Evolutionary conservation across 2,329 filamentous ascomycete genomes (phyloP), one percentile per base, ranked within the genome.

Genomic region (Alternaria sp.): DNA sequence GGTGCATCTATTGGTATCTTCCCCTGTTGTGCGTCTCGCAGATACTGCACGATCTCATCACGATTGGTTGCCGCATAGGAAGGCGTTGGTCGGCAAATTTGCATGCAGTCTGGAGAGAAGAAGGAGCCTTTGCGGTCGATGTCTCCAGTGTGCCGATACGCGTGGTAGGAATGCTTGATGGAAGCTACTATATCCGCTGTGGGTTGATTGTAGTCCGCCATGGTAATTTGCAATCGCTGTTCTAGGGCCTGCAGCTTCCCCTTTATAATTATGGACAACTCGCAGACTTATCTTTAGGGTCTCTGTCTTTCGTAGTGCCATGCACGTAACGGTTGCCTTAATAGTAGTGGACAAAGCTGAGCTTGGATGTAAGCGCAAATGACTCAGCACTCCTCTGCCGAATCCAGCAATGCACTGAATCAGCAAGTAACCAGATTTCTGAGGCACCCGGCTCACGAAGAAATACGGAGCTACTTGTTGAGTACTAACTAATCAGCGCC

Each of bases 401-500:
- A 2, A 20, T 39, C 38, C 11, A 39, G n/a, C 38, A 39, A 3
- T 4, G 6, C 6, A 14, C 9, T 22, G 18, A 20, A 39, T 20
- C n/a, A 2, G 38, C 38, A 22, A 41, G 18, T 14, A 18, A 41
- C 18, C 38, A 22, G 18, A 41, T 8, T 41, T 12, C 20, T 7
- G 9, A 6, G 38, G 12, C 12, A 22, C 18, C 9, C 18, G 12
- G 38, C 38, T 14, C 38, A 22, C 20, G 38, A 4, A 22, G 9
- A 4, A 41, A 7, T 7, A 3, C 8, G 5, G 18, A 9, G 20
- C 20, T 6, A 41, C 8, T 22, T 11, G 18, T 41, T 22, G 18
- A 22, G 7, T 22, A 38, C 22, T 18, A 42, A 26, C 46, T 55
- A 9, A 76, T 59, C 43, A 78, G 57, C 12, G 75, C 75, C 67